A percentile compares a stretch with the other conserved stretches of the same genome.
Evolutionary conservation across 2,329 filamentous ascomycete species (phyloP).

Genomic region (Bipolaris gigantea): DNA sequence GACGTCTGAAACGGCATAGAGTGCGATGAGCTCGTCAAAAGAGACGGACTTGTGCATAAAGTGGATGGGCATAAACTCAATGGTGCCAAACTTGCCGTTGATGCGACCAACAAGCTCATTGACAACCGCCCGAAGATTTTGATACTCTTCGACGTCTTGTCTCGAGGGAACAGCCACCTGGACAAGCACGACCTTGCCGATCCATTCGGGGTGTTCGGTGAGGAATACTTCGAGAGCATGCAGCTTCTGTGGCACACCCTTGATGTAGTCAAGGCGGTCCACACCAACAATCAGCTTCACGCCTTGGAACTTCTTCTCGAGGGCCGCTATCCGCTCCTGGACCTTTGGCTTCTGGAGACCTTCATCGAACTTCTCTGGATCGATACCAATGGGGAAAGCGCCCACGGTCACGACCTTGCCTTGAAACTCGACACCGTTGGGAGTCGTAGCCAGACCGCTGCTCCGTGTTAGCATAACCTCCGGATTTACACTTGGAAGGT

Average conservation of each 20-base stretch:
- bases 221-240: slow-evolving; percentile 96
- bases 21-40: slow-evolving; percentile 90
- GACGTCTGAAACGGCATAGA: slow-evolving; percentile 90
- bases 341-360: slow-evolving; percentile 84
- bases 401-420: slow-evolving; percentile 88
- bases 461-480: slow-evolving; percentile 9
- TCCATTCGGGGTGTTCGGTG: slow-evolving; percentile 96
- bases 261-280: slow-evolving; percentile 97
- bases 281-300: slow-evolving; percentile 97
- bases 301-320: slow-evolving; percentile 90
- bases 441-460: slow-evolving; percentile 73
- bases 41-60: slow-evolving; percentile 96
- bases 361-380: slow-evolving; percentile 93
- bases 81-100: slow-evolving; percentile 94
- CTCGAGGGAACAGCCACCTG: slow-evolving; percentile 94
- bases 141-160: slow-evolving; percentile 96
- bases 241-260: slow-evolving; percentile 95
- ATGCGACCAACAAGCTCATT: slow-evolving; percentile 97
- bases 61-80: slow-evolving; percentile 99
- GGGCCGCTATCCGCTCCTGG: slow-evolving; percentile 79
- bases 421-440: slow-evolving; percentile 89
- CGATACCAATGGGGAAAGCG: slow-evolving; percentile 96
- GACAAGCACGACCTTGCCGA: slow-evolving; percentile 93
- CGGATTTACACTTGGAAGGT: background rate
- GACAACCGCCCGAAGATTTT: slow-evolving; percentile 90